Base-by-base conservation (phyloP, 306 rosid species). In the Astragalus membranaceus region DNA sequence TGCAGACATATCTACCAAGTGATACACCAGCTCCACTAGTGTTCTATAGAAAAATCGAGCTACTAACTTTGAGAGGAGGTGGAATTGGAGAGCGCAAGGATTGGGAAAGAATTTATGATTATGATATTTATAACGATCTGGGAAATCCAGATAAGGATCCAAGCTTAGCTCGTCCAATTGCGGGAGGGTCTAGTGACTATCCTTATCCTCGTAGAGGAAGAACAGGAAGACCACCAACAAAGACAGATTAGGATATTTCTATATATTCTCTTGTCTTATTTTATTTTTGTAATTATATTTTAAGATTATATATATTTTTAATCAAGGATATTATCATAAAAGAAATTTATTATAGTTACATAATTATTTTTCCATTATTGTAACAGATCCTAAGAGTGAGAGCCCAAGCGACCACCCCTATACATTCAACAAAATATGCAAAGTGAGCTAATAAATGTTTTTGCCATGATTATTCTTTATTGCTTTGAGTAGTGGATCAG, bases 141-240 rank as follows among this genome's bases (percentile, higher is more conserved):
- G 92, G 87, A 0, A 61, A 81, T 15, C 85, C 92, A 0, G 88
- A 83, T 12, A 29, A 0, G 0, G 0, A 5, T 32, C 3, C 29
- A 29, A 66, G 71, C 0, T 8, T 3, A 1, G 68, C 68, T 59
- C 67, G 93, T 17, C 93, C 84, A 0, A 53, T 77, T 67, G 84
- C 87, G 0, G 96, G 96, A 71, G 93, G 93, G 42, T 82, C 89
- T 15, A 48, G 17, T 41, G 26, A 78, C 17, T 77, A 64, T 62
- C 91, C 96, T 42, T 90, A 90, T 54, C 96, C 96, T 69, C 85
- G 96, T 1, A 77, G 96, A 32, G 93, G 89, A 68, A 87, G 96
- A 85, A 90, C 93, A 0, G 93, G 91, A 9, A 80, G 93, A 74
- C 14, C 68, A 13, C 80, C 79, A 14, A 54, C 88, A 2, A 29